Base-by-base conservation (phyloP, 1,284 basidiomycete genomes). In the Rhodotorula sp. region DNA sequence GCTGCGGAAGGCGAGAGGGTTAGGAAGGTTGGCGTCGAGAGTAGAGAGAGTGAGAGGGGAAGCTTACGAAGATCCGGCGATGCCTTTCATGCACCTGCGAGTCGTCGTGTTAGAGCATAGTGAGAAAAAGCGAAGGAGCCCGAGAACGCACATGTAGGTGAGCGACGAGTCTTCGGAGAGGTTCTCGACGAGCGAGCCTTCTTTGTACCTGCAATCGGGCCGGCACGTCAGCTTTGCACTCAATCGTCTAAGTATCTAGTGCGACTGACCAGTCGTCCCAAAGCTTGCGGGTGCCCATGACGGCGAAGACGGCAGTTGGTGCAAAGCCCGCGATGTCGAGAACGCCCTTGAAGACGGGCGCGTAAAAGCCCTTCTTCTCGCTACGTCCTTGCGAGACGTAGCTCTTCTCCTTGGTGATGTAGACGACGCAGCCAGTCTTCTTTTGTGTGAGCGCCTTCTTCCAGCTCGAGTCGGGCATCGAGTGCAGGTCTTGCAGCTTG, bases 141-240 rank as follows among this genome's bases (percentile, higher is more conserved):
- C 46, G 49, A n/a, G 11, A 0, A 15, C 64, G n/a, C 56, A 72
- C 77, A 77, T 77, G 66, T 78, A 78, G 39, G 76, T 77, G 55
- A 78, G 62, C 19, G 75, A 76, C 44, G 76, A 70, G 30, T 71
- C 68, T 56, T 77, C 75, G 39, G 62, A 73, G 29, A 78, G 66
- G 39, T 78, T 77, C 49, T 74, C 75, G 30, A 78, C 77, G 62
- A 78, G 68, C 36, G 77, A 75, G 27, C 77, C 77, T 36, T 75
- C 70, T 64, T 75, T 62, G 48, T 59, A 59, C 61, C 65, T 62
- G 44, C 20, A 3, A 3, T 53, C 22, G 48, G 39, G 27, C 17
- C 4, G 7, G 29, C 11, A 36, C 36, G 10, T 19, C 34, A 46
- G 34, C 27, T 44, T 7, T 39, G 22, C 30, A 24, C 27, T 32